phyloP scores from a whole-genome alignment of 2,329 filamentous ascomycete species.

The Thelonectria blattea region DNA sequence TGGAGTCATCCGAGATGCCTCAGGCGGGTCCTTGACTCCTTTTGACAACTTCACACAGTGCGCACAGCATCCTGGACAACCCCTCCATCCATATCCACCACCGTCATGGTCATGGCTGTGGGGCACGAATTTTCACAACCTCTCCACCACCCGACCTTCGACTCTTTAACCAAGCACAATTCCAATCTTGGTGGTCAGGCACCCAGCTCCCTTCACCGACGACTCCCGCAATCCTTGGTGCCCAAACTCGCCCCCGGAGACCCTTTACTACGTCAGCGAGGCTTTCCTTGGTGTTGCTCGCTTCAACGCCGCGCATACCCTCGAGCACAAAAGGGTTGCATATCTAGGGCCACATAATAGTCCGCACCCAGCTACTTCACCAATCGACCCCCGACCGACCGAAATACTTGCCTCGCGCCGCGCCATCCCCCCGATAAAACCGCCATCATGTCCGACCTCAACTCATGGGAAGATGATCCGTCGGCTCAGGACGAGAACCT shows the following conservation, averaged over 20 bases:
- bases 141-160: constrained; percentile 32
- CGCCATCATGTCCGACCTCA: constrained; percentile 79
- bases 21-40: too few relatives aligned
- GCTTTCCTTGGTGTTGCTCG: constrained; percentile 11
- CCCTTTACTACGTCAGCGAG: constrained; percentile 8
- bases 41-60: constrained; percentile 2
- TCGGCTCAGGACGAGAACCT: constrained; percentile 79
- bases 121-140: constrained; percentile 50
- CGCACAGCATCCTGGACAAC: constrained; percentile 2
- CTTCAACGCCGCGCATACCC: constrained; percentile 12
- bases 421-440: constrained; percentile 22
- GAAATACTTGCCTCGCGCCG: constrained; percentile 21
- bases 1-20: too few relatives aligned
- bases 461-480: constrained; percentile 94
- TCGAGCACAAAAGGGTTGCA: constrained; percentile 17
- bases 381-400: constrained; percentile 26
- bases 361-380: constrained; percentile 27
- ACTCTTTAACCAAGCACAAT: constrained; percentile 32
- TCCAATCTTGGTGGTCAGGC: constrained; percentile 34
- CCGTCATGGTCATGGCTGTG: constrained; percentile 48
- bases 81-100: constrained; percentile 25
- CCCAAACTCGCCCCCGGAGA: constrained; percentile 28
- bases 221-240: constrained; percentile 32
- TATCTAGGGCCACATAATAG: constrained; percentile 21
- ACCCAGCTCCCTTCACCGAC: constrained; percentile 29